Evolutionary conservation across 2,329 filamentous ascomycete genomes (phyloP).

Genomic region (Calonectria henricotiae): DNA sequence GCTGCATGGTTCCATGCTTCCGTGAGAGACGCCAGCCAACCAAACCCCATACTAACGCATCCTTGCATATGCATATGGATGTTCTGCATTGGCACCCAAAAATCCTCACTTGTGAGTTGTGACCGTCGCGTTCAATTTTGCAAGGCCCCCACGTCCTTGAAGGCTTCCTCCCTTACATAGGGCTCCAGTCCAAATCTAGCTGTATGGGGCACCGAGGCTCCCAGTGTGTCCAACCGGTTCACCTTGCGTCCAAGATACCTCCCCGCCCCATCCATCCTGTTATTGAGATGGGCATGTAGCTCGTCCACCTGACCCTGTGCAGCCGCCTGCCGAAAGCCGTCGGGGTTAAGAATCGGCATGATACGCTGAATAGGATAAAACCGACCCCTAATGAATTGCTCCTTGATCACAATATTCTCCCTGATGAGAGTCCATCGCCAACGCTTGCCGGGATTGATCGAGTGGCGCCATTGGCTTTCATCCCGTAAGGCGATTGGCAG

Average conservation of each 20-base stretch:
- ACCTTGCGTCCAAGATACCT: conserved; percentile 61
- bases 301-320: conserved; percentile 62
- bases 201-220: conserved; percentile 60
- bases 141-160: conserved; percentile 29
- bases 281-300: conserved; percentile 69
- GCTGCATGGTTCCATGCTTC: conserved; percentile 19
- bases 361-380: conserved; percentile 73
- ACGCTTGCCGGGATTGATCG: conserved; percentile 54
- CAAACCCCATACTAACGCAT: conserved; percentile 7
- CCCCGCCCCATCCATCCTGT: conserved; percentile 63
- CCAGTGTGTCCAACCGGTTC: conserved; percentile 63
- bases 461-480: conserved; percentile 61
- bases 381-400: conserved; percentile 68
- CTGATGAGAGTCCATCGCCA: conserved; percentile 62
- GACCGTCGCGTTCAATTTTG: conserved; percentile 34
- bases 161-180: conserved; percentile 57
- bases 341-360: conserved; percentile 66
- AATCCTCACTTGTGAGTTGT: conserved; percentile 2
- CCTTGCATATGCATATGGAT: conserved; percentile 32
- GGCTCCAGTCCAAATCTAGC: conserved; percentile 57
- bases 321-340: conserved; percentile 59
- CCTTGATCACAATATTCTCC: conserved; percentile 66
- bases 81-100: conserved; percentile 21
- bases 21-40: conserved; percentile 9
- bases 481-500: conserved; percentile 62